Base-by-base conservation (phyloP, 1,139 yeast species). In the Pichia sp. region DNA sequence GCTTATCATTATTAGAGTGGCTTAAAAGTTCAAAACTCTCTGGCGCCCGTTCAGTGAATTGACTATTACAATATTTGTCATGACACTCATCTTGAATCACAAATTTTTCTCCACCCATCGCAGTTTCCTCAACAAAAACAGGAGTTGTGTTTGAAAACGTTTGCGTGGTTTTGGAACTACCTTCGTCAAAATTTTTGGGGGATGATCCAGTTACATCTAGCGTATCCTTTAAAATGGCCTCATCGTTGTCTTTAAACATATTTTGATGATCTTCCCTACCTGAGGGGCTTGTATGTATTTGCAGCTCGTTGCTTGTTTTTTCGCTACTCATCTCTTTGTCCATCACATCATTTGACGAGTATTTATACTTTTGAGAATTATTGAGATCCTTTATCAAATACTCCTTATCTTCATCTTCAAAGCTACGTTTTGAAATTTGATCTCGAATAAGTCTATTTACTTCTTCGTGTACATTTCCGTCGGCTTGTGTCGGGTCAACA, bases 391-490 rank as follows among this genome's bases (percentile, higher is more conserved):
- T 44, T 44, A 44, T 8, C 23, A 23, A 38, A 11, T 49, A 49
- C 4, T 45, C 48, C 13, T 47, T 34, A 31, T 41, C 50, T 4
- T 45, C 36, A 36, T 49, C 19, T 26, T 41, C 47, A 16, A 26
- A 42, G 16, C 34, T 11, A 8, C 31, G 26, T 34, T 46, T 51
- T n/a, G 47, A 50, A 10, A 29, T 44, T 15, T 55, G 55, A 36
- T 56, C 55, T 36, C 56, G 23, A 15, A 57, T 31, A 8, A 52
- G 42, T 15, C 52, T 34, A 50, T 62, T 62, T 8, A 53, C 61
- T 34, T 62, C 61, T 45, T 59, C 60, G 42, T 62, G 59, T 8
- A 62, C 49, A 32, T 61, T 53, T 1, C 61, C 60, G 50, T 64
- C 67, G 4, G 54, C 61, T 47, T 64, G 67, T 1, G 59, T 57